Base-by-base conservation (phyloP, 2,329 filamentous ascomycete species). In the Aspergillus uvarum region DNA sequence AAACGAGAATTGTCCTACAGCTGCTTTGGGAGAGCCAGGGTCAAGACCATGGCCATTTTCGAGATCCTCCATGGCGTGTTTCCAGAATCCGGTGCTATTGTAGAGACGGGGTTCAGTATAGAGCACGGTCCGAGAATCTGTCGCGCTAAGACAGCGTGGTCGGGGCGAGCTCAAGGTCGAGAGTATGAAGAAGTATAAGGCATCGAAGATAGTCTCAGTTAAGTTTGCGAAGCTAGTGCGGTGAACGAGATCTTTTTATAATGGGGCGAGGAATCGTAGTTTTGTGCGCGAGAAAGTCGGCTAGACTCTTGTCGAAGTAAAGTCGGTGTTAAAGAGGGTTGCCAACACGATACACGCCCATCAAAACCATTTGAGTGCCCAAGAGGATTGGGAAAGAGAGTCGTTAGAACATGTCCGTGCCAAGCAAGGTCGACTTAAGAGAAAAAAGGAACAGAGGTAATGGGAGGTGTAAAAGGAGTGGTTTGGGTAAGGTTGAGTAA, bases 1-100 rank as follows among this genome's bases (percentile, higher is more conserved):
- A 67, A 86, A 85, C 2, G 84, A 85, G 60, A 88, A 82, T 69
- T 86, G 84, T 49, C 82, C 86, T 59, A 88, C 74, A 51, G 83
- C 81, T 61, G 70, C 68, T 44, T 69, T 69, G 11, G 71, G 59
- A n/a, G 70, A 62, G 44, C 62, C 64, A 59, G 68, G 66, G 32
- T 59, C 63, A 26, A 67, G 55, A 12, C 66, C 67, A 35, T 64
- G 54, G 38, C 56, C 61, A 26, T 47, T 53, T 55, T 70, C 67
- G 59, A 65, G 66, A 49, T 69, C 67, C 56, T 70, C 67, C 69
- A 75, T 74, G 21, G 68, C 70, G 63, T 63, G 64, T 64, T 58
- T 50, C 51, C 52, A 11, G 38, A 22, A 14, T 54, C 31, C 47
- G 24, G 48, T 16, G 16, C 16, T 16, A 8, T 8, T n/a, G 38